These are phyloP conservation scores for Paraglomus brasilianum DNA, from an alignment of 192 early-diverging fungal genomes.

Conservation along the genomic window DNA sequence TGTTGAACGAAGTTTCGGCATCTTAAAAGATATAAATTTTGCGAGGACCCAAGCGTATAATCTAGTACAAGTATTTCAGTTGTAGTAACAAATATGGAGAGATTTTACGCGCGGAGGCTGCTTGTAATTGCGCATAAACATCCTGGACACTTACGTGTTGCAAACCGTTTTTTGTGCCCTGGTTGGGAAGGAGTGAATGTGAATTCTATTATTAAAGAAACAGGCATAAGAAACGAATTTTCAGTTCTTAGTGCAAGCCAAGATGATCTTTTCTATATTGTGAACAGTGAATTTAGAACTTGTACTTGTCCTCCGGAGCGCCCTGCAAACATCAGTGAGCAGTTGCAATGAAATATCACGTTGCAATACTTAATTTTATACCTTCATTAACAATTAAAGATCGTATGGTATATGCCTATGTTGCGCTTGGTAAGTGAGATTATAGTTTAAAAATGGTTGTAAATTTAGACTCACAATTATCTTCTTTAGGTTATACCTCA, in stretches of 20 bases:
- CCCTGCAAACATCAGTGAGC: not conserved
- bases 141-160: not conserved
- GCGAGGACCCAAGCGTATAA: not conserved
- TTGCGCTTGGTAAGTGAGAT: conserved; percentile 7
- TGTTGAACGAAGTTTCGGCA: not conserved
- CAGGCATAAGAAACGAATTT: not conserved
- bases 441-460: too few species aligned
- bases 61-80: not conserved
- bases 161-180: not conserved
- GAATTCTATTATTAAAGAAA: conserved; percentile 1
- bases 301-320: not conserved
- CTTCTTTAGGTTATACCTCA: not conserved
- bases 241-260: not conserved
- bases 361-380: not conserved
- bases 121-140: not conserved
- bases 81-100: not conserved
- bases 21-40: conserved; percentile 5
- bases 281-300: not conserved
- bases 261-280: not conserved
- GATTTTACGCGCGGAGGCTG: not conserved
- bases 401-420: not conserved
- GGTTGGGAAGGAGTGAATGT: not conserved
- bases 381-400: not conserved
- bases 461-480: not conserved
- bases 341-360: conserved; percentile 6